These are phyloP conservation scores for Cinnamomum micranthum DNA, from an alignment of 164 flowering plant genomes.

Conservation along the genomic window DNA sequence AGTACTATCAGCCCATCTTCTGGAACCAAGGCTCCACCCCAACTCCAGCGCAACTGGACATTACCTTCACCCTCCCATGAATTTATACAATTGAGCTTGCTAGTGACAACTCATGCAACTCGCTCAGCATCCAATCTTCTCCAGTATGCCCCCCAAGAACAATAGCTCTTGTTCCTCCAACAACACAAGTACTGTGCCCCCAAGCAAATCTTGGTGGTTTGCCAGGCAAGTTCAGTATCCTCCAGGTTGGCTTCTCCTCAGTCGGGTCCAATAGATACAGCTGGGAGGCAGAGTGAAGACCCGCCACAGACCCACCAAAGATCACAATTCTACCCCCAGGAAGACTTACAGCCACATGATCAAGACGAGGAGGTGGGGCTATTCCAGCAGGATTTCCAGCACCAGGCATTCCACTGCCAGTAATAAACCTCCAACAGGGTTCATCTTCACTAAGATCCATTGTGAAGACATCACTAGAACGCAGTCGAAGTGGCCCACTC, in stretches of 20 bases:
- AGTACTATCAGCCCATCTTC: neutral
- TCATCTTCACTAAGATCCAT: slow-evolving; percentile 85
- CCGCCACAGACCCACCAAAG: slow-evolving; percentile 95
- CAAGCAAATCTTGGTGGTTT: slow-evolving; percentile 88
- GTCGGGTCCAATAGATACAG: slow-evolving; percentile 81
- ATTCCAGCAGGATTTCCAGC: slow-evolving; percentile 83
- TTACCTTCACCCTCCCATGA: neutral
- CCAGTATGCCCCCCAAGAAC: slow-evolving; percentile 95
- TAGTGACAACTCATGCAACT: slow-evolving; percentile 77
- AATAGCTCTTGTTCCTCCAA: slow-evolving; percentile 87
- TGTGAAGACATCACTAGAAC: slow-evolving; percentile 88
- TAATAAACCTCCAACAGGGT: slow-evolving; percentile 88
- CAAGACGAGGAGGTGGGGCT: slow-evolving; percentile 90
- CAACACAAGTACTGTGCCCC: slow-evolving; percentile 94
- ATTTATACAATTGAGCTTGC: slow-evolving; percentile 38
- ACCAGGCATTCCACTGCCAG: slow-evolving; percentile 92
- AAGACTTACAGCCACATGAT: slow-evolving; percentile 93
- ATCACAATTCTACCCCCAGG: slow-evolving; percentile 89
- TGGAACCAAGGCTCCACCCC: neutral
- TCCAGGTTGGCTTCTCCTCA: slow-evolving; percentile 95
- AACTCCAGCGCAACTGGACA: neutral
- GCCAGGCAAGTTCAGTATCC: slow-evolving; percentile 83
- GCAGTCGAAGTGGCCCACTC: slow-evolving; percentile 83
- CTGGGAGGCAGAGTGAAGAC: slow-evolving; percentile 93
- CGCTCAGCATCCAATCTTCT: slow-evolving; percentile 92